Percentiles rank a stretch among this genome's conserved stretches.
These are phyloP conservation scores for Domatiomyces globalis DNA, from an alignment of 2,329 filamentous ascomycete genomes.

Conservation along the genomic window DNA sequence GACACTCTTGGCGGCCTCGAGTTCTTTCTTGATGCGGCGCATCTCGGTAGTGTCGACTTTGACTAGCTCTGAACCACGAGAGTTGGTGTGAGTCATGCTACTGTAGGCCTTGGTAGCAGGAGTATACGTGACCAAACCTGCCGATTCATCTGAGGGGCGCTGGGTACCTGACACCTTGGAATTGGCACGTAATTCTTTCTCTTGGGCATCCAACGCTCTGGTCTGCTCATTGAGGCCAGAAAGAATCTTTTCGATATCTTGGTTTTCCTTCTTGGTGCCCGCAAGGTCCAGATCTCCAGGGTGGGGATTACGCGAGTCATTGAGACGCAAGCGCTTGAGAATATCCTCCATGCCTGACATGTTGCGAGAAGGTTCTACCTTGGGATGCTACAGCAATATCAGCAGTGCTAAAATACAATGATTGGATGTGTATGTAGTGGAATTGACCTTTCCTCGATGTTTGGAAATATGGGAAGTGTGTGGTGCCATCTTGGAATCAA, in stretches of 20 bases:
- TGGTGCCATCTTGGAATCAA: not conserved
- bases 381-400: not conserved
- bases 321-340: constrained; percentile 28
- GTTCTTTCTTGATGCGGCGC: constrained; percentile 41
- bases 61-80: constrained; percentile 7
- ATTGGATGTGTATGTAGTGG: not conserved
- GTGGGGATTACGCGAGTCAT: constrained; percentile 18
- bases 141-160: constrained; percentile 19
- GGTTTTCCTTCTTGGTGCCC: constrained; percentile 8
- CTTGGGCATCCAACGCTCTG: constrained; percentile 44
- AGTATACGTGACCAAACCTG: constrained; percentile 26
- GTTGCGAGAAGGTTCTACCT: not conserved
- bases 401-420: not conserved
- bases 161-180: constrained; percentile 8
- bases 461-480: not conserved
- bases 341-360: constrained; percentile 49
- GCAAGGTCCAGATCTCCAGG: not conserved
- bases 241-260: constrained; percentile 33
- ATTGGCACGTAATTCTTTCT: constrained; percentile 31
- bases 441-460: not conserved
- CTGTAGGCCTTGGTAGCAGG: constrained; percentile 26
- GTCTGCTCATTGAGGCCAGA: constrained; percentile 62
- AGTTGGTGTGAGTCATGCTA: constrained; percentile 12
- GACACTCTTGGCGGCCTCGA: constrained; percentile 42
- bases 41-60: constrained; percentile 35